A percentile compares a stretch with the other conserved stretches of the same genome.
phyloP scores from a whole-genome alignment of 1,139 yeast species.

The Yamadazyma siamensis region DNA sequence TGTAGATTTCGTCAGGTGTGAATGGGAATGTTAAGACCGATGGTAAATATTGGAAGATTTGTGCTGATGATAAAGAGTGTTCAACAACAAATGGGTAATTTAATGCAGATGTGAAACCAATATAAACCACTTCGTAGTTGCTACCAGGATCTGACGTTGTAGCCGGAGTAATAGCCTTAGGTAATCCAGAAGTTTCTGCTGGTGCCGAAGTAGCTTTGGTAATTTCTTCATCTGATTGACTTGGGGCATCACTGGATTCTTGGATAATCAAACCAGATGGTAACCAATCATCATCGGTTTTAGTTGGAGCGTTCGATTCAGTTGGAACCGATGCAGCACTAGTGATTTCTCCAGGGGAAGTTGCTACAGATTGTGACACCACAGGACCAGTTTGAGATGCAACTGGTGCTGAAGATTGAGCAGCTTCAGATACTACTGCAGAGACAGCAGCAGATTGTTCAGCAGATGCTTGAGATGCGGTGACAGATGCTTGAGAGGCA shows the following conservation, averaged over 20 bases:
- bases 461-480: slow-evolving; percentile 1
- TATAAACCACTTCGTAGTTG: slow-evolving; percentile 53
- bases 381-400: background rate
- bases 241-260: slow-evolving; percentile 17
- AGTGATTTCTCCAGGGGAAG: slow-evolving; percentile 1
- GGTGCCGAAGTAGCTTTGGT: slow-evolving; percentile 31
- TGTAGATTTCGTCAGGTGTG: slow-evolving; percentile 22
- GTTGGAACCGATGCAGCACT: slow-evolving; percentile 5
- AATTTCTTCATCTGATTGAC: slow-evolving; percentile 29
- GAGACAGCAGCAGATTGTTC: slow-evolving; percentile 1
- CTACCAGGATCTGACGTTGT: slow-evolving; percentile 42
- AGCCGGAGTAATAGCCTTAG: slow-evolving; percentile 64
- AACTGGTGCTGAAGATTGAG: slow-evolving; percentile 1
- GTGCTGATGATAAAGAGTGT: slow-evolving; percentile 68
- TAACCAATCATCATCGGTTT: slow-evolving; percentile 41
- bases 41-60: slow-evolving; percentile 71
- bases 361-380: slow-evolving; percentile 2
- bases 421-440: slow-evolving; percentile 2
- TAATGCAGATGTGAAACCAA: slow-evolving; percentile 68
- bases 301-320: slow-evolving; percentile 10
- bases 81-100: slow-evolving; percentile 71
- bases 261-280: slow-evolving; percentile 46
- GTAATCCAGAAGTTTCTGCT: slow-evolving; percentile 52
- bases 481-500: slow-evolving; percentile 1
- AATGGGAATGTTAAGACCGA: slow-evolving; percentile 53